phyloP scores from a whole-genome alignment of 192 early-diverging fungal species.

The Spizellomyces punctatus region DNA sequence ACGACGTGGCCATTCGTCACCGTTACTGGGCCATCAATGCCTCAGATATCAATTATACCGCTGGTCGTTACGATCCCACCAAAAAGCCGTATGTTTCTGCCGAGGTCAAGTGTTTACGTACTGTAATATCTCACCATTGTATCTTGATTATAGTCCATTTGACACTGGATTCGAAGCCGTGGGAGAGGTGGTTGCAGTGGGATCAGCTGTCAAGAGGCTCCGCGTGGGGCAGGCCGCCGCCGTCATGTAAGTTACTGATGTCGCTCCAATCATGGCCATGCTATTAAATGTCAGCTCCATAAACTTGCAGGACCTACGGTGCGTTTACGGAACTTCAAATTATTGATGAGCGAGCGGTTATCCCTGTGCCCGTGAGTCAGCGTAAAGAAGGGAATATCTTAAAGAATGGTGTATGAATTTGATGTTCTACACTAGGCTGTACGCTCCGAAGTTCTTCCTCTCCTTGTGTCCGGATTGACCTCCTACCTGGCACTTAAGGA shows the following conservation, averaged over 20 bases:
- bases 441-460: conserved; percentile 34
- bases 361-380: conserved; percentile 39
- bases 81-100: conserved; percentile 48
- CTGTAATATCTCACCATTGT: neutral
- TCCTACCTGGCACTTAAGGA: conserved; percentile 53
- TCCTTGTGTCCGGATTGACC: conserved; percentile 59
- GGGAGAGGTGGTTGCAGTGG: conserved; percentile 55
- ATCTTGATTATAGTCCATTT: conserved; percentile 47
- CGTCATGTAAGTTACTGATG: conserved; percentile 23
- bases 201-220: conserved; percentile 30
- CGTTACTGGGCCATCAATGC: conserved; percentile 60
- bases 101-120: neutral
- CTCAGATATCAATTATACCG: conserved; percentile 58
- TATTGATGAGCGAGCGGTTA: conserved; percentile 20
- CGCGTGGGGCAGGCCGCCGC: conserved; percentile 40
- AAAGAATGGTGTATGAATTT: no score
- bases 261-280: neutral
- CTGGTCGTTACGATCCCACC: conserved; percentile 55
- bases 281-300: no score
- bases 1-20: conserved; percentile 44
- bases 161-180: conserved; percentile 62
- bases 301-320: neutral
- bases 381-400: no score
- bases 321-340: conserved; percentile 55
- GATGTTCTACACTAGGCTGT: neutral